Conservation (phyloP, 2,329 filamentous ascomycete species). For the Diaporthe sp. region DNA sequence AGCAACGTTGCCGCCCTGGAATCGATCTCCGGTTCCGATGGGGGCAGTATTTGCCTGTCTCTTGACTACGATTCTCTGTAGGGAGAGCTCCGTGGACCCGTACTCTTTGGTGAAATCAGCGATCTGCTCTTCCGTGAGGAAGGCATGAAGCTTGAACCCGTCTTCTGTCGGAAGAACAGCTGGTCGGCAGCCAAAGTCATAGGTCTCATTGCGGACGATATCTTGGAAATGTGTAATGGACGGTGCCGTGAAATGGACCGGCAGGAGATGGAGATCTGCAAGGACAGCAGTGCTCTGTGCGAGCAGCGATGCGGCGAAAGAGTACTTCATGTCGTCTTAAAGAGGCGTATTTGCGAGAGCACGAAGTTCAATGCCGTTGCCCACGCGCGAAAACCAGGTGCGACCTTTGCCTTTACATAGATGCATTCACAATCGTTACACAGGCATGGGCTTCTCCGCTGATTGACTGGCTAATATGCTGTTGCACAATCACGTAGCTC, state of each 20-base stretch:
- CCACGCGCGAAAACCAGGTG: neutral
- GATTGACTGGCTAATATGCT: neutral
- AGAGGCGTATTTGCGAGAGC: neutral
- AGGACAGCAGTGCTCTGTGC: neutral
- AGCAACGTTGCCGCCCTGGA: neutral
- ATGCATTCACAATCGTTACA: neutral
- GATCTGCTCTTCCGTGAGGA: conserved; percentile 8
- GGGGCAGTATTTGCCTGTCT: neutral
- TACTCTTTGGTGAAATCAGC: neutral
- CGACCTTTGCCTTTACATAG: neutral
- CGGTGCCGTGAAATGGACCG: neutral
- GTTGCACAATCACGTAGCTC: conserved; percentile 6
- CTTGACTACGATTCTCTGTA: neutral
- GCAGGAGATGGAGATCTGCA: neutral
- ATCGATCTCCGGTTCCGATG: conserved; percentile 4
- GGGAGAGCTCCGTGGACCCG: neutral
- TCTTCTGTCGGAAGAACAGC: neutral
- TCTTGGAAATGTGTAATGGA: neutral
- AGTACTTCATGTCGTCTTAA: neutral
- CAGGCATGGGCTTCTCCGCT: neutral
- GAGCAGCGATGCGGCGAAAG: neutral
- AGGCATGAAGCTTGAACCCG: conserved; percentile 11
- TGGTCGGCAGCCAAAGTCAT: conserved; percentile 19
- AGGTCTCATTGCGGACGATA: conserved; percentile 10
- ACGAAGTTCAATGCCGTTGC: neutral